Base-by-base conservation (phyloP, 2,329 filamentous ascomycete species). In the Chaetomiaceae sp. region DNA sequence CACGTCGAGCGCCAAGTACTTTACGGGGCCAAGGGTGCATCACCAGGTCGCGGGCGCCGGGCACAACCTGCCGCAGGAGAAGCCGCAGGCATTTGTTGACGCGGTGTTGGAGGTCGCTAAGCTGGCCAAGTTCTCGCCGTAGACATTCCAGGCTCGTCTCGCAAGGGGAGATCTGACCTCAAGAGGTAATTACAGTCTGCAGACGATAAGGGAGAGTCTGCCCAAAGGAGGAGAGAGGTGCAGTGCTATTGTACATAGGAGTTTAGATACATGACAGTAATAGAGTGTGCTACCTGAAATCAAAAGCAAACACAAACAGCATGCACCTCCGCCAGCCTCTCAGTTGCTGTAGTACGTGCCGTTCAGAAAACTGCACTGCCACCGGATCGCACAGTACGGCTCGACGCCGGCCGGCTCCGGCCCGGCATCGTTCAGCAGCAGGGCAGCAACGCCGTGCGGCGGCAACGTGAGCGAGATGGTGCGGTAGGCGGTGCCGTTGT, bases 361-460 rank as follows among this genome's bases (percentile, higher is more conserved):
- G n/a, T 50, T 47, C 2, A 44, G 38, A 11, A 29, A 50, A 14
- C 20, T 41, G 36, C 48, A 50, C 32, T 50, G 48, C 44, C 48
- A 45, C 12, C 35, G 42, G 3, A 24, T 40, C 9, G 44, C 44
- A 17, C 48, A 50, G 18, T 40, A 45, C 11, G 48, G 48, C 37
- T 50, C 48, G 2, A 29, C 14, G 3, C 39, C 44, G 9, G 15
- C 40, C 14, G 39, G 39, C 40, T 50, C 48, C 3, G 48, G 48
- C 5, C 48, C 48, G 2, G 30, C 44, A 11, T 50, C 48, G 19
- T 44, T 50, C 30, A 50, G 19, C 48, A 50, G 11, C 30, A 50
- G 37, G 3, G 48, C 48, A 2, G 44, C 35, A 3, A 50, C 48
- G 14, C 48, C 48, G 9, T 47, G 44, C 19, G 48, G 19, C 29